Percentiles rank a stretch among this genome's conserved stretches.
phyloP scores from a whole-genome alignment of 192 early-diverging fungal genomes.

The Diversispora eburnea region DNA sequence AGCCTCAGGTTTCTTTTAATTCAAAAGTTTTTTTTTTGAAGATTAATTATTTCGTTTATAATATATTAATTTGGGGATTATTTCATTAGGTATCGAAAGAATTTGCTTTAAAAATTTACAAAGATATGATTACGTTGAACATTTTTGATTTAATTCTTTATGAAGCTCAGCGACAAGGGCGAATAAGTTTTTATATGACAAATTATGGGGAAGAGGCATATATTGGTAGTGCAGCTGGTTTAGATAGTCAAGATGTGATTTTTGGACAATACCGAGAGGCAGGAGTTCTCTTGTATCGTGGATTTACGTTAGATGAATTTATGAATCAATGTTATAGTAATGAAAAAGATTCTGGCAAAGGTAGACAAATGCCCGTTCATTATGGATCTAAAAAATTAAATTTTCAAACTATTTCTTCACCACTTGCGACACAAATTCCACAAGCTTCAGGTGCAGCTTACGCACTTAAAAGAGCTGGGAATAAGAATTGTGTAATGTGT shows the following conservation, averaged over 20 bases:
- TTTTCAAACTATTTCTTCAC: constrained; percentile 97
- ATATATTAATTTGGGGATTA: constrained; percentile 8
- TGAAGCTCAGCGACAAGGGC: constrained; percentile 96
- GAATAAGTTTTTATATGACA: constrained; percentile 99
- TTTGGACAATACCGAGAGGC: constrained; percentile 98
- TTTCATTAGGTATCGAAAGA: constrained; percentile 65
- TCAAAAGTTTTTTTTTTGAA: background rate
- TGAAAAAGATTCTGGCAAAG: constrained; percentile 82
- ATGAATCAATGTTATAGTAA: constrained; percentile 98
- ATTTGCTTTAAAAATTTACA: constrained; percentile 76
- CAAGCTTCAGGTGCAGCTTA: constrained; percentile 96
- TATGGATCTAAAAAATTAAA: constrained; percentile 81
- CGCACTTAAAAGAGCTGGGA: constrained; percentile 79
- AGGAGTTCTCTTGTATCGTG: constrained; percentile 89
- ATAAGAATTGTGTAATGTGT: constrained; percentile 80
- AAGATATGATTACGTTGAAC: constrained; percentile 86
- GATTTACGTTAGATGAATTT: constrained; percentile 88
- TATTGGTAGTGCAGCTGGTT: constrained; percentile 86
- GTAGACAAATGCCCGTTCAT: constrained; percentile 98
- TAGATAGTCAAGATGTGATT: constrained; percentile 82
- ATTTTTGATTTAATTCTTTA: constrained; percentile 94
- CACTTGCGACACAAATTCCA: constrained; percentile 95
- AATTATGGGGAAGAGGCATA: constrained; percentile 97
- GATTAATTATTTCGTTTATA: background rate
- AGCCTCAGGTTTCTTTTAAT: constrained; percentile 51